phyloP scores from a whole-genome alignment of 306 rosid species.

The Comarum palustre region DNA sequence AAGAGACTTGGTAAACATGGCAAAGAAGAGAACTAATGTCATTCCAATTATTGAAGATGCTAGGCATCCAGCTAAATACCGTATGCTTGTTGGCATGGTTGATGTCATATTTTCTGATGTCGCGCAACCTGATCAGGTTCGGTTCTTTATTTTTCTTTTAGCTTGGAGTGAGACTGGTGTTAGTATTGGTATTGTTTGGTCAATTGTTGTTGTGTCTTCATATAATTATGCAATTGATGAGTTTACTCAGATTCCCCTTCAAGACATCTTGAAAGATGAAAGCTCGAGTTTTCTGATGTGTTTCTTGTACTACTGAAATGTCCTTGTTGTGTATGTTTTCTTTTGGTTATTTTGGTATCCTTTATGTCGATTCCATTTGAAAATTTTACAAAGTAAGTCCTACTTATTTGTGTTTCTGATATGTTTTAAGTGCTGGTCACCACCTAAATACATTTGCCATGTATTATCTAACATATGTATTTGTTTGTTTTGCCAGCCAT shows the following conservation, averaged over 20 bases:
- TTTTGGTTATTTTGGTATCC: neutral
- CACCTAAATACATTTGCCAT: neutral
- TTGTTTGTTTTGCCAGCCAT: neutral
- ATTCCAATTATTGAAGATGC: conserved; percentile 96
- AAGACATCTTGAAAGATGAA: conserved; percentile 42
- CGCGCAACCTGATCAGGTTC: conserved; percentile 98
- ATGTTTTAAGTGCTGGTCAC: neutral
- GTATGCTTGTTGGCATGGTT: conserved; percentile 94
- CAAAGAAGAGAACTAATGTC: conserved; percentile 81
- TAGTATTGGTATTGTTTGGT: neutral
- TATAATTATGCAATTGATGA: conserved; percentile 30
- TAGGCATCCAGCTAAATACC: conserved; percentile 85
- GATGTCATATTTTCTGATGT: conserved; percentile 97
- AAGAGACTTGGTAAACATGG: conserved; percentile 93
- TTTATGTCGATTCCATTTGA: neutral
- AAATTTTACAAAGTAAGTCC: neutral
- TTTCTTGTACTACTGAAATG: neutral
- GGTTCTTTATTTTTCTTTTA: conserved; percentile 3
- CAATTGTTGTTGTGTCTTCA: neutral
- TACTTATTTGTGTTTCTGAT: neutral
- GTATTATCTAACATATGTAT: neutral
- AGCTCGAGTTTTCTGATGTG: conserved; percentile 47
- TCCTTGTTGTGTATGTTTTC: neutral
- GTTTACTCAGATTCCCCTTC: conserved; percentile 52
- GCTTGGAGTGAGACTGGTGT: neutral